Percentiles rank a stretch among this genome's conserved stretches.
Conservation (phyloP, 176 grass and related monocot genomes). For the Phyllostachys edulis region DNA sequence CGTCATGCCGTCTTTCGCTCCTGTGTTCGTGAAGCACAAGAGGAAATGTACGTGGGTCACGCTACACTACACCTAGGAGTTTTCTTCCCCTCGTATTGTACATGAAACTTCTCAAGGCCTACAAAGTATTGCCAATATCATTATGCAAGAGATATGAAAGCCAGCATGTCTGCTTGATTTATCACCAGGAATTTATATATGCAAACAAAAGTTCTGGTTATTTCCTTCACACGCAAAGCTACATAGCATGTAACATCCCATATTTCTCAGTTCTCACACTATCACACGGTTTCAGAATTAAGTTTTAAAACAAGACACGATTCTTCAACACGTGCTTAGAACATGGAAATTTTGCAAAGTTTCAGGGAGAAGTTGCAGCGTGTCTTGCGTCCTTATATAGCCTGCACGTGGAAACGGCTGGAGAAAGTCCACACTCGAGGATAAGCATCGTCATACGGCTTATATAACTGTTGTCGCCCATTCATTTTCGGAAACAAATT, state of each 20-base stretch:
- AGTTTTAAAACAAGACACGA: neutral
- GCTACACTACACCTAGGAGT: neutral
- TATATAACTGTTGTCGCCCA: too few species aligned
- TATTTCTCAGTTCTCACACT: neutral
- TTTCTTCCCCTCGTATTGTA: neutral
- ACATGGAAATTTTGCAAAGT: neutral
- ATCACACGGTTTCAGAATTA: neutral
- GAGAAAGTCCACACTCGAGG: too few species aligned
- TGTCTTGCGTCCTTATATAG: neutral
- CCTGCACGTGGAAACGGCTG: too few species aligned
- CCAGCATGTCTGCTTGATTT: neutral
- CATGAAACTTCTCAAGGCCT: neutral
- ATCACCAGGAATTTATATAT: neutral
- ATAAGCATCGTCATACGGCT: too few species aligned
- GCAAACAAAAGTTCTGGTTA: neutral
- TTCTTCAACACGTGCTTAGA: neutral
- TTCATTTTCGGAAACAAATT: too few species aligned
- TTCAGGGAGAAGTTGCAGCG: neutral
- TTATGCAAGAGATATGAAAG: neutral
- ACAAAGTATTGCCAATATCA: neutral
- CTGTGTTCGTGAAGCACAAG: constrained; percentile 14
- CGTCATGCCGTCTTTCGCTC: neutral
- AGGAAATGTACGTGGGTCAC: neutral
- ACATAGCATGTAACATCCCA: neutral
- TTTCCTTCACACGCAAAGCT: neutral